phyloP scores from a whole-genome alignment of 2,329 filamentous ascomycete genomes.

The Epichloe bromicola region DNA sequence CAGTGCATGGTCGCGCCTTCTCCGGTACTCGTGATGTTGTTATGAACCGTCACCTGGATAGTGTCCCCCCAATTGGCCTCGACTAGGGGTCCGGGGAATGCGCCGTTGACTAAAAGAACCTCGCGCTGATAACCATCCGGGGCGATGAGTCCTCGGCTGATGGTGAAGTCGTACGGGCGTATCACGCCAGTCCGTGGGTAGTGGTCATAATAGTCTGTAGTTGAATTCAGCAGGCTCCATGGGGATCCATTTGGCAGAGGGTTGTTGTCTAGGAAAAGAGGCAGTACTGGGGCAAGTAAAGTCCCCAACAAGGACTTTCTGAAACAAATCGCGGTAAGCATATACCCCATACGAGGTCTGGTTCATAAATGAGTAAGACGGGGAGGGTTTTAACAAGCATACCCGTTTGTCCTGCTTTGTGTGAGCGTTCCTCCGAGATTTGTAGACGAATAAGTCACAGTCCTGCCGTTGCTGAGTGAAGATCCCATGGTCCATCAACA shows the following conservation, averaged over 20 bases:
- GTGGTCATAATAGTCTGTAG: conserved; percentile 36
- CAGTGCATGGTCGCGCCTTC: conserved; percentile 40
- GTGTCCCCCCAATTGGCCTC: conserved; percentile 52
- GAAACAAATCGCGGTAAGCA: not conserved
- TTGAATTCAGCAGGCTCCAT: conserved; percentile 33
- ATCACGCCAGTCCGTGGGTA: conserved; percentile 41
- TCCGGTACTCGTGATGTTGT: conserved; percentile 42
- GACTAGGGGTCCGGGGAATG: conserved; percentile 52
- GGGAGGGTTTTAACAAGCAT: conserved; percentile 3
- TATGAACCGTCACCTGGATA: conserved; percentile 54
- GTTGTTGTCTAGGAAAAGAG: conserved; percentile 34
- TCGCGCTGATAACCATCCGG: conserved; percentile 42
- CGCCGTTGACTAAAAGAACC: conserved; percentile 49
- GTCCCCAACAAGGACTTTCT: conserved; percentile 30
- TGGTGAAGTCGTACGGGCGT: conserved; percentile 39
- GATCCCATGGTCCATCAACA: not conserved
- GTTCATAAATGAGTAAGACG: not conserved
- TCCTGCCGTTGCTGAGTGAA: not conserved
- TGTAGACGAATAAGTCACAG: not conserved
- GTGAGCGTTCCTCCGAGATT: conserved; percentile 11
- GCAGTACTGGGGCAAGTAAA: conserved; percentile 22
- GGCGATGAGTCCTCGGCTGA: conserved; percentile 35
- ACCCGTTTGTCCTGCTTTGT: conserved; percentile 28
- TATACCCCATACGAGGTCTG: not conserved
- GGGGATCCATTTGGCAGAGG: conserved; percentile 36